A percentile compares a stretch with the other conserved stretches of the same genome.
Conservation (phyloP, 2,329 filamentous ascomycete genomes). For the Lachnellula willkommii region DNA sequence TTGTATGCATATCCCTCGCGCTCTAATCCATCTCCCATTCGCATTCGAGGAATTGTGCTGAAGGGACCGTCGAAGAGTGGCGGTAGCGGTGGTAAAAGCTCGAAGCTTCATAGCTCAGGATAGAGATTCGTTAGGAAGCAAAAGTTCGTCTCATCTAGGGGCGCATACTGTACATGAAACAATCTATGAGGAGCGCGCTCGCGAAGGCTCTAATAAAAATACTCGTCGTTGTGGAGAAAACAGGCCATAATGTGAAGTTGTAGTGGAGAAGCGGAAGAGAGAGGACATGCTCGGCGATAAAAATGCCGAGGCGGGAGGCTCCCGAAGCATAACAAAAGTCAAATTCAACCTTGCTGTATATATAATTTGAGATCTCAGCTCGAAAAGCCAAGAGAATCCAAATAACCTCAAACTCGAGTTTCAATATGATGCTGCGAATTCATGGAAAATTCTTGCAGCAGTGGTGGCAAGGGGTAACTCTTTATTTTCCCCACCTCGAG, state of each 20-base stretch:
- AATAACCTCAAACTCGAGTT: too few relatives aligned
- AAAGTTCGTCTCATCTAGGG: slow-evolving; percentile 3
- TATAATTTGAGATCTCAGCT: too few relatives aligned
- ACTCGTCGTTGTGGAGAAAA: background rate
- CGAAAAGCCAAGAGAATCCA: too few relatives aligned
- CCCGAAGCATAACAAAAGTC: background rate
- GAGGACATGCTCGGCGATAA: background rate
- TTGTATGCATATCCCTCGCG: slow-evolving; percentile 2
- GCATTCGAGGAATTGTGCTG: background rate
- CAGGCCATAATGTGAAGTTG: slow-evolving; percentile 1
- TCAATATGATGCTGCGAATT: too few relatives aligned
- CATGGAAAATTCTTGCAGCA: too few relatives aligned
- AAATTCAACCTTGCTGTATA: too few relatives aligned
- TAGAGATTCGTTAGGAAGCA: background rate
- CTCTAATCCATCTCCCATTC: background rate
- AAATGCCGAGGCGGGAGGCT: background rate
- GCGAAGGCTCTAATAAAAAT: background rate
- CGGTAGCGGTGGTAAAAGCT: slow-evolving; percentile 2
- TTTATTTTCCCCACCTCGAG: too few relatives aligned
- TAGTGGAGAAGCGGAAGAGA: background rate
- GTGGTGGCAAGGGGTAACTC: too few relatives aligned
- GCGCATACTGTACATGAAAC: slow-evolving; percentile 7
- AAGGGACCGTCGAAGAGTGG: slow-evolving; percentile 6
- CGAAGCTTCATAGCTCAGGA: slow-evolving; percentile 12
- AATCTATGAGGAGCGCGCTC: background rate